Base-by-base conservation (phyloP, 2,329 filamentous ascomycete species). In the Xylariaceae sp. region DNA sequence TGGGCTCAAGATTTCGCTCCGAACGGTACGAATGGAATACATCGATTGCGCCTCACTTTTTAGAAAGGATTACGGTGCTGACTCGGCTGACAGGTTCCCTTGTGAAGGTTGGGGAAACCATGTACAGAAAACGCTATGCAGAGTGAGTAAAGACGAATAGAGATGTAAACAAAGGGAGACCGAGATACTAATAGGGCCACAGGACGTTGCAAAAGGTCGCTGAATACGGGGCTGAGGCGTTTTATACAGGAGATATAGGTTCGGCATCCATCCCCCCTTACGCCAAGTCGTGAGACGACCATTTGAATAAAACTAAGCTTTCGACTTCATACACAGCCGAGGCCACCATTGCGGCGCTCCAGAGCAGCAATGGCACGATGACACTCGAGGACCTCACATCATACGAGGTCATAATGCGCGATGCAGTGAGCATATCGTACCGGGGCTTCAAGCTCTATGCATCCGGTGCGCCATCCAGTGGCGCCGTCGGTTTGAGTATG, bases 1-100 rank as follows among this genome's bases (percentile, higher is more conserved):
- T 97, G 90, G 87, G 89, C 92, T 0, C 70, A 88, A 45, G 92
- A 96, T 67, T 96, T 96, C 72, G 91, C 90, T 2, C 90, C 90
- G 0, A 84, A 92, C 56, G 92, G 65, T 66, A 49, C 50, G 50
- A 12, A 6, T 47, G 18, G 43, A 18, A 9, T 8, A 15, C 26
- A 13, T 13, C 13, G 10, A 13, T 12, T 13, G 13, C 10, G 32
- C 4, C 10, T 15, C 13, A 10, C 3, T 15, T 32, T 39, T 2
- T 9, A 3, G 4, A 5, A 4, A n/a, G 18, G 16, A 40, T 26
- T 43, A 2, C 6, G 8, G 6, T 5, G 12, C 51, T 57, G 9
- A 59, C 37, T 42, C 8, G 12, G 12, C 10, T 16, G 15, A 3
- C 10, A 67, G 65, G 91, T 3, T 86, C 79, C 0, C 75, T 89